Evolutionary conservation across 2,329 filamentous ascomycete genomes (phyloP).

Genomic region (Epicoccum sorghinum): DNA sequence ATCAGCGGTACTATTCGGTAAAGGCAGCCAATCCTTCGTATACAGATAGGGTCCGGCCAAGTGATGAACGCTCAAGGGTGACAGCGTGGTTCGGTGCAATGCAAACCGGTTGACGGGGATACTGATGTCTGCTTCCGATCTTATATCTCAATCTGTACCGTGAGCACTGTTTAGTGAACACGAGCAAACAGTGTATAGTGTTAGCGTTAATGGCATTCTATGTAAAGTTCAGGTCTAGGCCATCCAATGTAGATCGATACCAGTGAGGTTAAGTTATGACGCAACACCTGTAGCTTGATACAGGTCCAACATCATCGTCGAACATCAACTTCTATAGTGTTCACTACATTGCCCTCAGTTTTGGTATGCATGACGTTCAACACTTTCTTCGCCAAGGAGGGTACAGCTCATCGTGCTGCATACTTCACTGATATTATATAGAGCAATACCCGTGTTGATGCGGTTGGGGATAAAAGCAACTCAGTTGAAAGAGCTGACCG

Average conservation of each 20-base stretch:
- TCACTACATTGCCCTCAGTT: neutral
- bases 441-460: too few species aligned
- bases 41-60: neutral
- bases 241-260: neutral
- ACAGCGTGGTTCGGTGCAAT: slow-evolving; percentile 1
- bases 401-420: too few species aligned
- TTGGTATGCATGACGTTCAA: neutral
- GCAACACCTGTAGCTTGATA: neutral
- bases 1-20: neutral
- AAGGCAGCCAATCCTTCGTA: neutral
- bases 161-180: too few species aligned
- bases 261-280: slow-evolving; percentile 3
- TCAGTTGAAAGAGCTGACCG: too few species aligned
- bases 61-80: slow-evolving; percentile 2
- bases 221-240: neutral
- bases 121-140: neutral
- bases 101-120: neutral
- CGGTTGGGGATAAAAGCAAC: too few species aligned
- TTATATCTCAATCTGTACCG: neutral
- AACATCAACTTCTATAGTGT: neutral
- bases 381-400: too few species aligned
- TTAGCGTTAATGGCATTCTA: too few species aligned
- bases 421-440: too few species aligned
- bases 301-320: neutral
- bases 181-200: too few species aligned